Conservation (phyloP, 1,284 basidiomycete genomes). For the Pterula multifida region DNA sequence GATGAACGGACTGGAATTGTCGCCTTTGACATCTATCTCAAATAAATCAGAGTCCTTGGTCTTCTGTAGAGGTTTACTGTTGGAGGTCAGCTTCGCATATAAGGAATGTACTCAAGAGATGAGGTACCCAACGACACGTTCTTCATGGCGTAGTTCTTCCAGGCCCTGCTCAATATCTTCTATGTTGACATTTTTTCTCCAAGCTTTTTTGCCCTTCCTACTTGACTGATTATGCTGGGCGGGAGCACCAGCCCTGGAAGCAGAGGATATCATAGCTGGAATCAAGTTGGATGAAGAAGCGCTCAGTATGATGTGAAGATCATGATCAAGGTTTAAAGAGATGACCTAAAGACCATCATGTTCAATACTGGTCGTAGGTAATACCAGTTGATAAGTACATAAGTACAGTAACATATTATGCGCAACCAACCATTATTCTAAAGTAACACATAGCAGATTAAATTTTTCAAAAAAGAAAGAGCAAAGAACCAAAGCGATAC, state of each 20-base stretch:
- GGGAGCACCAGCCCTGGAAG: conserved; percentile 40
- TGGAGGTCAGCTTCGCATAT: conserved; percentile 9
- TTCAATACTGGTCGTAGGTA: not conserved
- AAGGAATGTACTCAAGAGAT: not conserved
- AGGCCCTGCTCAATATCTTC: conserved; percentile 63
- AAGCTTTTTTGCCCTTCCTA: conserved; percentile 83
- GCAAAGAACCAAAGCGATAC: not conserved
- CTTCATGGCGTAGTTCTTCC: conserved; percentile 66
- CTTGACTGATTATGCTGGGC: conserved; percentile 62
- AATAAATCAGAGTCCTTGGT: conserved; percentile 67
- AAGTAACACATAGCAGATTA: not conserved
- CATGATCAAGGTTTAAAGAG: too few relatives aligned
- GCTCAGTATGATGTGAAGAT: not conserved
- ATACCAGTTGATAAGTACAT: not conserved
- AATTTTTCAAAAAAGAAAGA: not conserved
- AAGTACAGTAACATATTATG: not conserved
- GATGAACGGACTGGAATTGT: conserved; percentile 49
- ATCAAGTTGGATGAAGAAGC: not conserved
- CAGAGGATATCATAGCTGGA: not conserved
- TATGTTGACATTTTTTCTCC: conserved; percentile 88
- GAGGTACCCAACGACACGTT: conserved; percentile 54
- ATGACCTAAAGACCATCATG: too few relatives aligned
- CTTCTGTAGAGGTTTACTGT: conserved; percentile 47
- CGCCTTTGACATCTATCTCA: conserved; percentile 68
- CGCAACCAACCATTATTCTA: not conserved